Base-by-base conservation (phyloP, 768 basidiomycete species). In the Rhodotorula sphaerocarpa region DNA sequence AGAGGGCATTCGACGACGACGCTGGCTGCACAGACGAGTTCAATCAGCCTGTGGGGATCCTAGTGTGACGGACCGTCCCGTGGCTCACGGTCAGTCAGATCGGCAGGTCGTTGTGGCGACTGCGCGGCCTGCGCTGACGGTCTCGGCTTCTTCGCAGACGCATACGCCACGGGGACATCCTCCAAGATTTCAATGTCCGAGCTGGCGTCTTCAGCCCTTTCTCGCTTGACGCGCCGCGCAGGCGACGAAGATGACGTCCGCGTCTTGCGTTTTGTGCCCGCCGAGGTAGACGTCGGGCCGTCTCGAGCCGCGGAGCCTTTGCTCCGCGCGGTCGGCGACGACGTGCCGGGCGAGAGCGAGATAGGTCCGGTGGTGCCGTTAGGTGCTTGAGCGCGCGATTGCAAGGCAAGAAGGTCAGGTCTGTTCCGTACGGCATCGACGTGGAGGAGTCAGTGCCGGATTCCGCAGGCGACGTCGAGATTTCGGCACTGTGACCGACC, bases 31-130 rank as follows among this genome's bases (percentile, higher is more conserved):
- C 3, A 7, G 36, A 9, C 9, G 36, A 9, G 36, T 39, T 10
- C 36, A 10, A 16, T 39, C 9, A 20, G 15, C 31, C n/a, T n/a
- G n/a, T n/a, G n/a, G n/a, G n/a, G n/a, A n/a, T n/a, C n/a, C n/a
- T n/a, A n/a, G n/a, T n/a, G n/a, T n/a, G n/a, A n/a, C n/a, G n/a
- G n/a, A n/a, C n/a, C n/a, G n/a, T n/a, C n/a, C n/a, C n/a, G 48
- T 14, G 11, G 28, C 66, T 36, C 46, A 63, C 66, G 66, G 30
- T 67, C 54, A 2, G 52, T 54, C 20, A 43, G 34, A 23, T 62
- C 65, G 21, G 25, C 52, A n/a, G n/a, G n/a, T n/a, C n/a, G n/a
- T n/a, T n/a, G n/a, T n/a, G n/a, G n/a, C 7, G 15, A 27, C 21
- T 39, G 10, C 36, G 36, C 36, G 16, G 16, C 10, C 36, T 39